Percentiles rank a stretch among this genome's conserved stretches.
Conservation (phyloP, 2,329 filamentous ascomycete species). For the Penicillium janthinellum region DNA sequence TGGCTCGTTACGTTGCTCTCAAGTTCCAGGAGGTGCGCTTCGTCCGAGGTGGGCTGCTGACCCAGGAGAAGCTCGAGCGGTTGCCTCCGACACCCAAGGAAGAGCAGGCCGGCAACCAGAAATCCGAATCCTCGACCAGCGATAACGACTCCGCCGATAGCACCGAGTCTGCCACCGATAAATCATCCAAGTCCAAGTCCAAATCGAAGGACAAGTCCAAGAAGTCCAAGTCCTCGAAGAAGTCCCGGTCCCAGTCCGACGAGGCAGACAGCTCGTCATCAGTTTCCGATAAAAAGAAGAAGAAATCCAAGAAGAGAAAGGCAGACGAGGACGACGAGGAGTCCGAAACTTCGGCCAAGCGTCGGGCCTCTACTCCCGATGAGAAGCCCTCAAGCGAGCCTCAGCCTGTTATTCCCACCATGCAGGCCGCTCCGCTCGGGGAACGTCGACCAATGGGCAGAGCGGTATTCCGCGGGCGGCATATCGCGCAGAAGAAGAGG, state of each 20-base stretch:
- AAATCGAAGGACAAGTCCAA: conserved; percentile 23
- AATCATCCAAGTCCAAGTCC: conserved; percentile 19
- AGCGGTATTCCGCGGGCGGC: conserved; percentile 74
- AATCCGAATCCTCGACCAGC: conserved; percentile 37
- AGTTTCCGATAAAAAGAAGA: conserved; percentile 31
- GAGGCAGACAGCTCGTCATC: conserved; percentile 22
- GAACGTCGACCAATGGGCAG: conserved; percentile 57
- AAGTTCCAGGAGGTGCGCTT: conserved; percentile 84
- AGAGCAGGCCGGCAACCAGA: conserved; percentile 50
- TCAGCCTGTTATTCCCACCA: conserved; percentile 39
- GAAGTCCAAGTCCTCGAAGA: conserved; percentile 25
- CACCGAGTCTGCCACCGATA: conserved; percentile 12
- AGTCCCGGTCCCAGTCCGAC: conserved; percentile 18
- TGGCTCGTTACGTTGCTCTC: conserved; percentile 71
- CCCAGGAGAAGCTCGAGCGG: conserved; percentile 58
- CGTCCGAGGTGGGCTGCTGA: conserved; percentile 76
- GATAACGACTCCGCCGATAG: conserved; percentile 6
- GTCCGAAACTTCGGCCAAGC: not conserved
- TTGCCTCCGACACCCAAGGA: conserved; percentile 45
- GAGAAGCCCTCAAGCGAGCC: conserved; percentile 27
- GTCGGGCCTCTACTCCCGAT: not conserved
- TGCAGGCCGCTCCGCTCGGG: conserved; percentile 50
- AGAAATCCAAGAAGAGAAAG: conserved; percentile 41
- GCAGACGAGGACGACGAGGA: conserved; percentile 31
- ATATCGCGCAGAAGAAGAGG: conserved; percentile 85